Evolutionary conservation across 768 basidiomycete genomes (phyloP).

Genomic region (Tricholoma matsutake): DNA sequence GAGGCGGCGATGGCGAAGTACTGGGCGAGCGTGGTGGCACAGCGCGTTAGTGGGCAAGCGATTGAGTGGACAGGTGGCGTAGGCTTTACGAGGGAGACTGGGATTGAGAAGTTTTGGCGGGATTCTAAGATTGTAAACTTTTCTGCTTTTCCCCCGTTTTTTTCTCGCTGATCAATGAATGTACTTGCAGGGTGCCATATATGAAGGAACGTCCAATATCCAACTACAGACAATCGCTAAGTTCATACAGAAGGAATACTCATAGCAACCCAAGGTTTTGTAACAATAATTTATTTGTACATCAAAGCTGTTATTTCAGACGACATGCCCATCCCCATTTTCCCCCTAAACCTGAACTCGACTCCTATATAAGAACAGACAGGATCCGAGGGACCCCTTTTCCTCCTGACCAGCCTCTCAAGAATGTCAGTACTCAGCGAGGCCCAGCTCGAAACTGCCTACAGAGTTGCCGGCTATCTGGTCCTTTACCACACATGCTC

Average conservation of each 20-base stretch:
- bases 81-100: slow-evolving; percentile 90
- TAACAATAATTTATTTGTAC: not conserved
- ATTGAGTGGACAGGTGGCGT: slow-evolving; percentile 97
- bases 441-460: not conserved
- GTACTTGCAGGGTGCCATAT: slow-evolving; percentile 72
- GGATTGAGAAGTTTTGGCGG: slow-evolving; percentile 95
- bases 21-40: slow-evolving; percentile 85
- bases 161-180: slow-evolving; percentile 3
- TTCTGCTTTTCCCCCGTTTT: not conserved
- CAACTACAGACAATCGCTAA: slow-evolving; percentile 96
- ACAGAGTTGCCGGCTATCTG: not conserved
- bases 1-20: slow-evolving; percentile 99
- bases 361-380: not conserved
- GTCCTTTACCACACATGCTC: not conserved
- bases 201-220: slow-evolving; percentile 97
- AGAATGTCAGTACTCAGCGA: not conserved
- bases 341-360: not conserved
- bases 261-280: slow-evolving; percentile 33
- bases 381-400: not conserved
- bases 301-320: not conserved
- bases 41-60: slow-evolving; percentile 80
- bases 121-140: slow-evolving; percentile 90
- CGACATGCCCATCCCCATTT: not conserved
- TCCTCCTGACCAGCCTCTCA: not conserved
- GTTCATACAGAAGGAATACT: slow-evolving; percentile 82